Conservation (phyloP, 768 basidiomycete species). For the Boletellus ananiceps region DNA sequence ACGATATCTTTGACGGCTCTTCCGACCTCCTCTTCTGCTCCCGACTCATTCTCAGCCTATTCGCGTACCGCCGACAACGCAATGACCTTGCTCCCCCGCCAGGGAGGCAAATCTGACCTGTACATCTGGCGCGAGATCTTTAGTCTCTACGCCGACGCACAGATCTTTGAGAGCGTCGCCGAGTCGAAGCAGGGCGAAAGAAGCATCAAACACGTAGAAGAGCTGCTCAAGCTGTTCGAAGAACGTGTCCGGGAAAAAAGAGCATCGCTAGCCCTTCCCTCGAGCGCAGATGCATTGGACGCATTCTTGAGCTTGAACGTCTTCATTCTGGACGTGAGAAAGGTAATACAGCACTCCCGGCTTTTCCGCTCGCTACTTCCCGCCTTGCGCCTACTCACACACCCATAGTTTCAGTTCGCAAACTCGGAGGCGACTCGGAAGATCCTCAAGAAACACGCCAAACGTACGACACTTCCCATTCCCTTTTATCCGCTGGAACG, state of each 20-base stretch:
- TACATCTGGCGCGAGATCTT: conserved; percentile 91
- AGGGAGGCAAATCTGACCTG: conserved; percentile 49
- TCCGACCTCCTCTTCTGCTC: conserved; percentile 30
- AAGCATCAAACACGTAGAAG: conserved; percentile 64
- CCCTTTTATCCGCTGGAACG: conserved; percentile 31
- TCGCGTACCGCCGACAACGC: conserved; percentile 21
- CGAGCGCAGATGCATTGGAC: conserved; percentile 57
- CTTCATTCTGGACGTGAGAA: conserved; percentile 76
- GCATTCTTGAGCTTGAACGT: conserved; percentile 73
- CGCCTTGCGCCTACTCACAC: not conserved
- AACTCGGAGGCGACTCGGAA: conserved; percentile 89
- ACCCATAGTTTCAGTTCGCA: conserved; percentile 65
- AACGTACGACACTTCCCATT: conserved; percentile 78
- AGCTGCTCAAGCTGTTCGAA: conserved; percentile 58
- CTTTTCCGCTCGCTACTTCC: not conserved
- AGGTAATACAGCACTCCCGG: conserved; percentile 38
- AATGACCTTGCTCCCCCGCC: conserved; percentile 37
- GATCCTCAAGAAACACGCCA: conserved; percentile 91
- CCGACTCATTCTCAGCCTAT: conserved; percentile 31
- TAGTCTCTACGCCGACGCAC: conserved; percentile 76
- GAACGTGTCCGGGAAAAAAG: conserved; percentile 49
- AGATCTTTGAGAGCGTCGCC: conserved; percentile 73
- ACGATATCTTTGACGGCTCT: conserved; percentile 31
- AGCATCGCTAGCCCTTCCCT: conserved; percentile 50
- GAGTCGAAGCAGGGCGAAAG: conserved; percentile 68